These are phyloP conservation scores for Amylocarpus encephaloides DNA, from an alignment of 2,329 filamentous ascomycete species.

Conservation along the genomic window DNA sequence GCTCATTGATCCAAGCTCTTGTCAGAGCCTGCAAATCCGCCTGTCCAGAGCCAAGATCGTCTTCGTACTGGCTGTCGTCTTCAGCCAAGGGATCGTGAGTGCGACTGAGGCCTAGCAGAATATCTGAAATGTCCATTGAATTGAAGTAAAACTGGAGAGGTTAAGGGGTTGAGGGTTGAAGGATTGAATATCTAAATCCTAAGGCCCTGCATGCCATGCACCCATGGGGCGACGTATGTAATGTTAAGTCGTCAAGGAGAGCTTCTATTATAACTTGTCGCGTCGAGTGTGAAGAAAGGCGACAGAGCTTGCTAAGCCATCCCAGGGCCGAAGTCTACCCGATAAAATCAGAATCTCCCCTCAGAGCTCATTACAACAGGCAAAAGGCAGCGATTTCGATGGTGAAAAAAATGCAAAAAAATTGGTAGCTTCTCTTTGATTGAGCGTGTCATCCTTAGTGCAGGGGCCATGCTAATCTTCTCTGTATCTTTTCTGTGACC, in stretches of 20 bases:
- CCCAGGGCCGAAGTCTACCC: too few species aligned
- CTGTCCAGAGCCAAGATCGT: constrained; percentile 65
- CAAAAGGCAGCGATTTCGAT: too few species aligned
- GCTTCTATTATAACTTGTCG: too few species aligned
- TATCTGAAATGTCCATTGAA: constrained; percentile 75
- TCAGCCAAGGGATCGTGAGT: constrained; percentile 39
- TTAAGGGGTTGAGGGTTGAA: too few species aligned
- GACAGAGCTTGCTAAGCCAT: too few species aligned
- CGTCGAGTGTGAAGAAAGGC: too few species aligned
- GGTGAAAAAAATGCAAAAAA: constrained; percentile 30
- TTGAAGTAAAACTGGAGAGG: neutral
- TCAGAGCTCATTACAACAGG: too few species aligned
- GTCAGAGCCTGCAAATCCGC: constrained; percentile 80
- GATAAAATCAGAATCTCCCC: too few species aligned
- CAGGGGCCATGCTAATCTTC: constrained; percentile 79
- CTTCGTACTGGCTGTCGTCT: constrained; percentile 30
- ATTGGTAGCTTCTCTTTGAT: constrained; percentile 71
- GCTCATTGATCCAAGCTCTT: constrained; percentile 87
- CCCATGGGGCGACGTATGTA: too few species aligned
- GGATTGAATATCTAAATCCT: too few species aligned
- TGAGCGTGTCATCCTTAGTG: constrained; percentile 90
- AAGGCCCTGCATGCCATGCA: too few species aligned
- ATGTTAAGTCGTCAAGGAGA: too few species aligned
- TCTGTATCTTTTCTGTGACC: constrained; percentile 59
- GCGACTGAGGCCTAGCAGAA: constrained; percentile 64